phyloP scores from a whole-genome alignment of 106 monocot species.

The Apostasia shenzhenica region DNA sequence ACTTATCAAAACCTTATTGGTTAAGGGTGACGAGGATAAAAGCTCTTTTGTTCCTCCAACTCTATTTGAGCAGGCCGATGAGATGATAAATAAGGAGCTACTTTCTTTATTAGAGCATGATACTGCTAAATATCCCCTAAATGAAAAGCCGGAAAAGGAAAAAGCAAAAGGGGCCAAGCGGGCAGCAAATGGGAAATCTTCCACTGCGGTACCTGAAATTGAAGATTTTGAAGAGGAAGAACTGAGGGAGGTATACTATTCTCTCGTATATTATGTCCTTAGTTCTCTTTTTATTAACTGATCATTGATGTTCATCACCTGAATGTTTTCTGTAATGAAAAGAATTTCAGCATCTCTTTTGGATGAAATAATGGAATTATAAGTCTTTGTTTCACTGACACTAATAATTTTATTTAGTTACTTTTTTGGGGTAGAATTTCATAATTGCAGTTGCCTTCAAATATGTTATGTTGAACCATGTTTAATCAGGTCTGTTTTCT shows the following conservation, averaged over 20 bases:
- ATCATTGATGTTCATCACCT: too few relatives aligned
- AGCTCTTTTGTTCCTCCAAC: slow-evolving; percentile 97
- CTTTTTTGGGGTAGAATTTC: too few relatives aligned
- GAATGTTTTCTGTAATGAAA: too few relatives aligned
- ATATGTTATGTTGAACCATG: too few relatives aligned
- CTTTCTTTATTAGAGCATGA: slow-evolving; percentile 75
- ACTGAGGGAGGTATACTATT: slow-evolving; percentile 65
- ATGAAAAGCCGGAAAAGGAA: slow-evolving; percentile 57
- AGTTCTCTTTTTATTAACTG: neutral
- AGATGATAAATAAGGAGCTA: slow-evolving; percentile 89
- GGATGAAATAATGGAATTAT: too few relatives aligned
- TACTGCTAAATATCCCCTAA: slow-evolving; percentile 87
- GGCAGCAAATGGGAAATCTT: slow-evolving; percentile 46
- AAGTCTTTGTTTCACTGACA: too few relatives aligned
- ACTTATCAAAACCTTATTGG: slow-evolving; percentile 48
- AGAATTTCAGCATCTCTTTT: too few relatives aligned
- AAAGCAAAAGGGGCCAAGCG: slow-evolving; percentile 70
- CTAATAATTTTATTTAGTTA: too few relatives aligned
- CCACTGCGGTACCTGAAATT: slow-evolving; percentile 49
- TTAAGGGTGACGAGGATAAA: slow-evolving; percentile 61
- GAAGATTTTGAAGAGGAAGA: slow-evolving; percentile 83
- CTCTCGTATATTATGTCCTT: neutral
- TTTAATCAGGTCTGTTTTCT: too few relatives aligned
- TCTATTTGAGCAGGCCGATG: slow-evolving; percentile 85
- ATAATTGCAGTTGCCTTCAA: too few relatives aligned